Conservation (phyloP, 208 protist species). For the Naegleria fowleri region DNA sequence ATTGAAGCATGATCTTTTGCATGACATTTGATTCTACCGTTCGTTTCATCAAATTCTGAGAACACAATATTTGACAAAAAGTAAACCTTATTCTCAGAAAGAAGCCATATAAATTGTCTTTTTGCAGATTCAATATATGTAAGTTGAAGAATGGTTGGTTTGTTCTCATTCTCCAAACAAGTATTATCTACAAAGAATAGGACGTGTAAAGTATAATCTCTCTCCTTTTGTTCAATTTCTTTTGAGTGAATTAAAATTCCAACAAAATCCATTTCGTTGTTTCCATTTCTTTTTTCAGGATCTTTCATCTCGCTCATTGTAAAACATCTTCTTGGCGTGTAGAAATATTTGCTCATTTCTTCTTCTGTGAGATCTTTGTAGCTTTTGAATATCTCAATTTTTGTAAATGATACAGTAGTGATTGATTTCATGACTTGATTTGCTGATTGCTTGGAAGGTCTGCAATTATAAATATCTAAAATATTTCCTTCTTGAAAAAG, state of each 20-base stretch:
- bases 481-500: constrained; percentile 1
- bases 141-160: neutral
- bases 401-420: neutral
- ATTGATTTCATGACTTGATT: neutral
- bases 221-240: neutral
- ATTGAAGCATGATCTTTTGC: neutral
- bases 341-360: neutral
- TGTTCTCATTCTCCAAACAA: neutral
- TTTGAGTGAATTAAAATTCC: neutral
- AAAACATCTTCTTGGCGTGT: neutral
- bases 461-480: neutral
- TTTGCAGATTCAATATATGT: neutral
- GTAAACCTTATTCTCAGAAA: neutral
- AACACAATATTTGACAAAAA: neutral
- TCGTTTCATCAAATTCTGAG: neutral
- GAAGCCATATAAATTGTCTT: neutral
- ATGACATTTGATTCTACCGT: neutral
- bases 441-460: neutral
- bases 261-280: neutral
- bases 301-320: neutral
- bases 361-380: neutral
- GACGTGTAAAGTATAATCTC: neutral
- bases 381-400: neutral
- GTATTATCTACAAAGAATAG: neutral
- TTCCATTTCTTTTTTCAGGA: neutral